Conservation (phyloP, 2,329 filamentous ascomycete species). For the Cryphonectria naterciae region DNA sequence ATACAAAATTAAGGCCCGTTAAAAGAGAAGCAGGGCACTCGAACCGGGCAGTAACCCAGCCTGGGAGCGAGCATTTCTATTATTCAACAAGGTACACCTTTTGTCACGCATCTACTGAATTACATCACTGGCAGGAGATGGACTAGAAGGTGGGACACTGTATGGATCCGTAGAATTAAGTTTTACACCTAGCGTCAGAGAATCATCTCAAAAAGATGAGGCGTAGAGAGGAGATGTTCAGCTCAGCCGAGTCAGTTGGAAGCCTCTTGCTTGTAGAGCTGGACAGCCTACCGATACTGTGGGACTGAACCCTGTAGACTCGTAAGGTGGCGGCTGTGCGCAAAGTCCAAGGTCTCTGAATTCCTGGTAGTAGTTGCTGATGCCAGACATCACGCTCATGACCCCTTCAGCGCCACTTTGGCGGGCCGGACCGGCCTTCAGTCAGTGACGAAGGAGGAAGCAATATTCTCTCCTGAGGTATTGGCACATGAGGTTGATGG, state of each 20-base stretch:
- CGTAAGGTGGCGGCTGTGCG: conserved; percentile 1
- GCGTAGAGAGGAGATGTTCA: not conserved
- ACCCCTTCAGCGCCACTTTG: not conserved
- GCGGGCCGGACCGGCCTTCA: not conserved
- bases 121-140: not conserved
- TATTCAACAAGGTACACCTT: not conserved
- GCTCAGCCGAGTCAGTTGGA: not conserved
- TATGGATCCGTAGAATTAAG: not conserved
- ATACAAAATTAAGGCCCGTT: not conserved
- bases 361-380: not conserved
- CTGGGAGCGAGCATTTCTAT: not conserved
- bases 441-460: not conserved
- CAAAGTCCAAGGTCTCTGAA: not conserved
- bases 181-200: conserved; percentile 6
- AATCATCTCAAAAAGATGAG: not conserved
- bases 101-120: not conserved
- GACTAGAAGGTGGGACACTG: not conserved
- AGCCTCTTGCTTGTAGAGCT: not conserved
- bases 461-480: not conserved
- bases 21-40: not conserved
- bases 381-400: not conserved
- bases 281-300: not conserved
- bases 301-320: not conserved
- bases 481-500: not conserved
- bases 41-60: not conserved